Evolutionary conservation across 345 rosid species (phyloP).

Genomic region (Combretum micranthum): DNA sequence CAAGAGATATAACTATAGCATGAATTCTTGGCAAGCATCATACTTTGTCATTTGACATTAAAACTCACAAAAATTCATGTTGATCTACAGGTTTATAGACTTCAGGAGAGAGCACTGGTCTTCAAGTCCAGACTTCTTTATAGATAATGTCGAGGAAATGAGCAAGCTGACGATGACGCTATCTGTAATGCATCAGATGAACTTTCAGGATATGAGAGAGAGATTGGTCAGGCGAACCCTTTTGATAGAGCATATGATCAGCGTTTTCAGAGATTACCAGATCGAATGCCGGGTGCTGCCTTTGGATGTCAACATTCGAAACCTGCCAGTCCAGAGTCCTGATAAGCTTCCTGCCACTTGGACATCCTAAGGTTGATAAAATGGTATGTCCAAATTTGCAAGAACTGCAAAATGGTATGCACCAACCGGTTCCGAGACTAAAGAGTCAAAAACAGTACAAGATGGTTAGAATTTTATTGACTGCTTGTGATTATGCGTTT

Average conservation of each 20-base stretch:
- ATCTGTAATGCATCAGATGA: conserved; percentile 18
- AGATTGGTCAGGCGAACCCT: conserved; percentile 22
- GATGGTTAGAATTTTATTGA: too few relatives aligned
- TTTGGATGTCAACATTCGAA: conserved; percentile 30
- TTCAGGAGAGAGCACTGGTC: conserved; percentile 29
- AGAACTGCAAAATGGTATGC: too few relatives aligned
- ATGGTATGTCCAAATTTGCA: too few relatives aligned
- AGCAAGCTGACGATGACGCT: conserved; percentile 30
- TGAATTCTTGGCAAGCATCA: not conserved
- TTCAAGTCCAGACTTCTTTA: conserved; percentile 9
- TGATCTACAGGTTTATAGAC: conserved; percentile 25
- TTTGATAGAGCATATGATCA: conserved; percentile 33
- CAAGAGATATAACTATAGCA: not conserved
- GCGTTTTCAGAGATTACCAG: conserved; percentile 23
- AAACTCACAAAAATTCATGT: not conserved
- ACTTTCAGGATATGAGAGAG: conserved; percentile 22
- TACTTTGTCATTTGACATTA: not conserved
- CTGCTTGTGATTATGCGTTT: too few relatives aligned
- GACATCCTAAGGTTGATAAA: conserved; percentile 13
- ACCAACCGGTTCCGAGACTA: too few relatives aligned
- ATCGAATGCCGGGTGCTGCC: conserved; percentile 38
- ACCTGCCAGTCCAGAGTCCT: conserved; percentile 16
- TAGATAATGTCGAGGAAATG: conserved; percentile 44
- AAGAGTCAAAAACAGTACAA: too few relatives aligned
- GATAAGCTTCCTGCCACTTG: conserved; percentile 27